These are phyloP conservation scores for Populus hybrid DNA, from an alignment of 441 rosid genomes.

Conservation along the genomic window DNA sequence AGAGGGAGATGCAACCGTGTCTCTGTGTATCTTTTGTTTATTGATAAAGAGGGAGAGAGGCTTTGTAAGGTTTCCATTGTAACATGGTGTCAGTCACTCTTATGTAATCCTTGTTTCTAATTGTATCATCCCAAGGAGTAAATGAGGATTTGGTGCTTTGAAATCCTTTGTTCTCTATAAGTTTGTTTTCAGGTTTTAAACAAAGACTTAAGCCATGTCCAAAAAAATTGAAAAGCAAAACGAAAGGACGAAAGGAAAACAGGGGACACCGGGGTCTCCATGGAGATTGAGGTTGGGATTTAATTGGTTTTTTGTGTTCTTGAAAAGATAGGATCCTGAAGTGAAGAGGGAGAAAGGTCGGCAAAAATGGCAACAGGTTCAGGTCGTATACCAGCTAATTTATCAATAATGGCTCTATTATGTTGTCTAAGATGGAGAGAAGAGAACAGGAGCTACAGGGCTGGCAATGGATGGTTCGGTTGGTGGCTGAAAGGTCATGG, in stretches of 20 bases:
- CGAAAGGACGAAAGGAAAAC: background rate
- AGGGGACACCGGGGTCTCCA: background rate
- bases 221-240: background rate
- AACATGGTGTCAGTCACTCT: background rate
- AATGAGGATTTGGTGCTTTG: constrained; percentile 4
- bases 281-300: background rate
- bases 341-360: too few species aligned
- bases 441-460: background rate
- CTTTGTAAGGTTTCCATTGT: constrained; percentile 8
- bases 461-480: background rate
- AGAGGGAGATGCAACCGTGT: background rate
- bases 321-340: background rate
- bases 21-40: constrained; percentile 14
- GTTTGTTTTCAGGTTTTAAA: too few species aligned
- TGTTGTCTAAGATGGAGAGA: too few species aligned
- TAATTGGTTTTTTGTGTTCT: background rate
- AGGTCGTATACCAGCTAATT: background rate
- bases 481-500: constrained; percentile 12
- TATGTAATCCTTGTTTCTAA: constrained; percentile 16
- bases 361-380: background rate
- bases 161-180: background rate
- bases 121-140: constrained; percentile 19
- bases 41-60: constrained; percentile 8
- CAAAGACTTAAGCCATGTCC: too few species aligned
- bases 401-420: too few species aligned